Base-by-base conservation (phyloP, 257 asterid genomes). In the Nicotiana paniculata region DNA sequence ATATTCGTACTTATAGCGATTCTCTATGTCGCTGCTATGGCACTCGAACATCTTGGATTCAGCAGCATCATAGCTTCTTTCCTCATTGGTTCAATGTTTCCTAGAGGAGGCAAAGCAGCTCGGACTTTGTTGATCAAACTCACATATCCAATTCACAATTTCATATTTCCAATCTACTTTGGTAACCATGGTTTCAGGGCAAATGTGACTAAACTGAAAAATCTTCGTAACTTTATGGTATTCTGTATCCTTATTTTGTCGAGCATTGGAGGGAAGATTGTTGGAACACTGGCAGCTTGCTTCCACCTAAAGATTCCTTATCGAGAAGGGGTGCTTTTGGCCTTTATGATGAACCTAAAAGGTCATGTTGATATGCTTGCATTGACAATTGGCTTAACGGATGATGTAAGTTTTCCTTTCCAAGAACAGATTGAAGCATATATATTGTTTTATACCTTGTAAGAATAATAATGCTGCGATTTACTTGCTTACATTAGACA, bases 111-210 rank as follows among this genome's bases (percentile, higher is more conserved):
- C 77, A 96, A 90, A 88, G 89, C 97, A 11, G 93, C 93, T 55
- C 91, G 98, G 37, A 96, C 99, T 15, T 92, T 96, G 86, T 80
- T 86, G 87, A 91, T 86, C 84, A 96, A 96, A 82, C 97, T 94
- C 13, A 87, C 97, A 2, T 96, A 96, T 82, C 86, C 89, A 0
- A 97, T 93, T 83, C 90, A 93, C 85, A 94, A 91, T 88, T 96
- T 96, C 75, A 87, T 96, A 43, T 92, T 96, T 58, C 99, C 99
- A 2, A 87, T 96, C 77, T 96, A 96, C 92, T 95, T 96, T 81
- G 99, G 99, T 46, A 94, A 93, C 83, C 84, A 92, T 13, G 99
- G 99, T 39, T 96, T 96, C 86, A 93, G 91, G 82, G 98, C 98
- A 10, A 93, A 94, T 85, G 74, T 94, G 43, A 89, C 90, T 37